Conservation (phyloP, 805 yeast species). For the Candida tibetensis region DNA sequence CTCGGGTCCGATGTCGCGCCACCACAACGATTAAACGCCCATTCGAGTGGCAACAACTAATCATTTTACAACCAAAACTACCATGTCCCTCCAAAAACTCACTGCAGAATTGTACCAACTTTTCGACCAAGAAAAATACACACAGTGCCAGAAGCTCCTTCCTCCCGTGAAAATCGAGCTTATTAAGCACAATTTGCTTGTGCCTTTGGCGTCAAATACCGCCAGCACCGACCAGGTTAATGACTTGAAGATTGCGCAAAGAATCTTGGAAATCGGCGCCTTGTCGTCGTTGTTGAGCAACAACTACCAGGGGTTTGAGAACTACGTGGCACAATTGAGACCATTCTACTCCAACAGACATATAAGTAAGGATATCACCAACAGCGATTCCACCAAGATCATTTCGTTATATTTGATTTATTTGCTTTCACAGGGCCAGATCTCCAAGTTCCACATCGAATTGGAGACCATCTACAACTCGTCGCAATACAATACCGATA, state of each 20-base stretch:
- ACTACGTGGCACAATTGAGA: constrained; percentile 68
- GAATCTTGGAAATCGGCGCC: constrained; percentile 86
- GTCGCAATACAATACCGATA: constrained; percentile 59
- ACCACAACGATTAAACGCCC: too few relatives aligned
- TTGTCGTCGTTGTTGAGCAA: constrained; percentile 65
- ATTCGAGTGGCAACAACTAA: constrained; percentile 5
- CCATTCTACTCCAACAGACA: constrained; percentile 61
- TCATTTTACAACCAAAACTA: background rate
- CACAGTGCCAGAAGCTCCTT: constrained; percentile 56
- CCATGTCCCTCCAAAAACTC: constrained; percentile 62
- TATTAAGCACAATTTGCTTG: constrained; percentile 71
- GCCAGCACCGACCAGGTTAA: constrained; percentile 42
- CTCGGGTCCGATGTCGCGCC: background rate
- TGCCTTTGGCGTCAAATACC: constrained; percentile 51
- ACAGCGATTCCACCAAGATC: constrained; percentile 54
- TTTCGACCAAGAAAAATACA: constrained; percentile 62
- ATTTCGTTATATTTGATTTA: constrained; percentile 73
- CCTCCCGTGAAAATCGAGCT: constrained; percentile 76
- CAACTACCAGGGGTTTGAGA: constrained; percentile 65
- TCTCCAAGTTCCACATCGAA: constrained; percentile 87
- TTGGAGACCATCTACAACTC: constrained; percentile 65
- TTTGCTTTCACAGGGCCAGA: constrained; percentile 76
- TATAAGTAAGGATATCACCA: constrained; percentile 27
- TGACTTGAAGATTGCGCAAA: constrained; percentile 76
- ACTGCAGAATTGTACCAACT: constrained; percentile 66